Conservation (phyloP, 2,329 filamentous ascomycete genomes). For the Mycogone perniciosa region DNA sequence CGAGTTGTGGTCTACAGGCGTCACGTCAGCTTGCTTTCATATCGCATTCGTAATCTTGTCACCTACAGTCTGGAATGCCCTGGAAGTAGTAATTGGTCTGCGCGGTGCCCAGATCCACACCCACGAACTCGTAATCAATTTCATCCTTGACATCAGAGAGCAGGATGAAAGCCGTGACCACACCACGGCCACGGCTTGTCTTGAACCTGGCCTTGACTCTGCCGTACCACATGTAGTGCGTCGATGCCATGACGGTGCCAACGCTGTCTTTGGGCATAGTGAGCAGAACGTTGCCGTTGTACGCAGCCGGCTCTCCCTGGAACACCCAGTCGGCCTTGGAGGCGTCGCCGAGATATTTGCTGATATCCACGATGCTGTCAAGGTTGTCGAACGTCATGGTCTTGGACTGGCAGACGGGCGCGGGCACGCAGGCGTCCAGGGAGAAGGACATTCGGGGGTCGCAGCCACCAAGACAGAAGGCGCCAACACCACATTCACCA, state of each 20-base stretch:
- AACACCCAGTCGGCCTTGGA: conserved; percentile 80
- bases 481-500: conserved; percentile 85
- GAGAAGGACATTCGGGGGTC: conserved; percentile 79
- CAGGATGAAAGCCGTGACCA: conserved; percentile 95
- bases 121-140: conserved; percentile 95
- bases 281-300: conserved; percentile 66
- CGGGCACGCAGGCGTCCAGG: conserved; percentile 78
- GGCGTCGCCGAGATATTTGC: conserved; percentile 80
- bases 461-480: conserved; percentile 93
- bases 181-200: conserved; percentile 76
- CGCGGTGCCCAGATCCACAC: conserved; percentile 65
- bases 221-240: conserved; percentile 94
- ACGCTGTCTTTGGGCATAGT: conserved; percentile 84
- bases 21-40: conserved; percentile 11
- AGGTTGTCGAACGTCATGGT: conserved; percentile 68
- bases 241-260: conserved; percentile 78
- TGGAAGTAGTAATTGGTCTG: conserved; percentile 98
- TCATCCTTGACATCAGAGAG: conserved; percentile 96
- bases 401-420: conserved; percentile 70
- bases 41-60: neutral
- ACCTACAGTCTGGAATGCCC: conserved; percentile 82
- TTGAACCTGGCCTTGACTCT: conserved; percentile 81
- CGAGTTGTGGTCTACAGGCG: conserved; percentile 61
- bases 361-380: conserved; percentile 61
- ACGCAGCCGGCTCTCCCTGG: conserved; percentile 65